Evolutionary conservation across 169 alveolate species (phyloP), one percentile per base, ranked within the genome.

Genomic region (Plasmodium ovale): DNA sequence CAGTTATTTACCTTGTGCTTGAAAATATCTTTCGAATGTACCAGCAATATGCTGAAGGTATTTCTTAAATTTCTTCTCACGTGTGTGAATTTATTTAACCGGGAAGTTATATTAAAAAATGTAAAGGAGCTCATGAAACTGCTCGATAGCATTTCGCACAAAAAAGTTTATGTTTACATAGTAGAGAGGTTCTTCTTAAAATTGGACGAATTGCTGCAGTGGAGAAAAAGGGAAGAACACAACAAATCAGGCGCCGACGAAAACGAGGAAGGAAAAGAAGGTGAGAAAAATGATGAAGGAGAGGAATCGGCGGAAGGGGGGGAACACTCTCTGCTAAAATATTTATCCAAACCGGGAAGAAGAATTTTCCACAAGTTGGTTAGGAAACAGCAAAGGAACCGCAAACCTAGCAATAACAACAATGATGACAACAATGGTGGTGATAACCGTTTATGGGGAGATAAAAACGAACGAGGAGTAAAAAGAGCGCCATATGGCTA

Each of bases 51-150:
- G 16, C 37, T 84, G 47, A 84, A 84, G 31, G 53, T 23, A 14
- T 35, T 54, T 60, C n/a, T 84, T 54, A 84, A 84, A 67, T 84
- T 68, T 84, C 33, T 84, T 19, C 51, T 84, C 5, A 16, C 73
- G 1, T 68, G 91, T 47, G 51, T 68, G 25, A 6, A 64, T 51
- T 25, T 19, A 14, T 79, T 79, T 62, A 79, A 42, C 33, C 49
- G 64, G 44, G 51, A 79, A 7, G 47, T 79, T 51, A 7, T 79
- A 33, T n/a, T 79, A 35, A 56, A 37, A 16, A 64, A 79, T 23
- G 64, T 79, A 25, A 49, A 33, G 4, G 54, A 64, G 31, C 27
- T 79, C 31, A 79, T 42, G 69, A 79, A 79, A 33, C 79, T 79
- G 7, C 58, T 79, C 12, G 64, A 79, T 64, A n/a, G 23, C 42